Evolutionary conservation across 2,329 filamentous ascomycete genomes (phyloP).

Genomic region (Leptographium wingfieldii): DNA sequence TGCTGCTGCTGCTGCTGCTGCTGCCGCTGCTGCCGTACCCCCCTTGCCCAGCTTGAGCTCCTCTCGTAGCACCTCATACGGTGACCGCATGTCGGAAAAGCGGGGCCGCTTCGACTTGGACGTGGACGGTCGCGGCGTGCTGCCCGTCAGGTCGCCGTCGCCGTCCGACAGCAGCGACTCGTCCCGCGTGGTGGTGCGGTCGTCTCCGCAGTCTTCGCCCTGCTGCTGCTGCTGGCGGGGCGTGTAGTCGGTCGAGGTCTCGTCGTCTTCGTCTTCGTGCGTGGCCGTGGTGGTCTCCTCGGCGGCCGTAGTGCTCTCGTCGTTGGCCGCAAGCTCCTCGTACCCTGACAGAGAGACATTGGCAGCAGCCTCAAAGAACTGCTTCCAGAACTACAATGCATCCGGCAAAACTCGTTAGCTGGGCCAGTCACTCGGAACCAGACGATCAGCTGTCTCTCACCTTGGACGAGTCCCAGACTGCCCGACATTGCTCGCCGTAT

Average conservation of each 20-base stretch:
- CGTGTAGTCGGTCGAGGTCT: conserved; percentile 31
- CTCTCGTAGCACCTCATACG: conserved; percentile 61
- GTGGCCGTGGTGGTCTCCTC: conserved; percentile 27
- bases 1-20: not conserved
- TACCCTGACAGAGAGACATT: conserved; percentile 95
- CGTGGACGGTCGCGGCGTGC: conserved; percentile 50
- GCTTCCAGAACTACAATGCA: conserved; percentile 82
- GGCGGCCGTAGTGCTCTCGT: conserved; percentile 38
- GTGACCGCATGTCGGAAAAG: conserved; percentile 58
- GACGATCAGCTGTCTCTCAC: conserved; percentile 27
- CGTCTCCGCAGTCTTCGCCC: conserved; percentile 29
- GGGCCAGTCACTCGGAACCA: too few relatives aligned
- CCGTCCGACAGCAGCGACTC: conserved; percentile 56
- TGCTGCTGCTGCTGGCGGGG: conserved; percentile 17
- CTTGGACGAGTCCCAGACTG: conserved; percentile 96
- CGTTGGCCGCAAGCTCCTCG: conserved; percentile 59
- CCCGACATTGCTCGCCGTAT: conserved; percentile 84
- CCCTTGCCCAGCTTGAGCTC: conserved; percentile 37
- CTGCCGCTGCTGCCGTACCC: not conserved
- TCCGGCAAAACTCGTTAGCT: not conserved
- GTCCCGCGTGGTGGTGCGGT: conserved; percentile 24
- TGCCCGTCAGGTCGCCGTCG: conserved; percentile 47
- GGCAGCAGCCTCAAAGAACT: conserved; percentile 97
- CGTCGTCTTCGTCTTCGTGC: conserved; percentile 25
- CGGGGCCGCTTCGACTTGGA: conserved; percentile 36